Base-by-base conservation (phyloP, 768 basidiomycete species). In the Porpolomopsis calyptriformis region DNA sequence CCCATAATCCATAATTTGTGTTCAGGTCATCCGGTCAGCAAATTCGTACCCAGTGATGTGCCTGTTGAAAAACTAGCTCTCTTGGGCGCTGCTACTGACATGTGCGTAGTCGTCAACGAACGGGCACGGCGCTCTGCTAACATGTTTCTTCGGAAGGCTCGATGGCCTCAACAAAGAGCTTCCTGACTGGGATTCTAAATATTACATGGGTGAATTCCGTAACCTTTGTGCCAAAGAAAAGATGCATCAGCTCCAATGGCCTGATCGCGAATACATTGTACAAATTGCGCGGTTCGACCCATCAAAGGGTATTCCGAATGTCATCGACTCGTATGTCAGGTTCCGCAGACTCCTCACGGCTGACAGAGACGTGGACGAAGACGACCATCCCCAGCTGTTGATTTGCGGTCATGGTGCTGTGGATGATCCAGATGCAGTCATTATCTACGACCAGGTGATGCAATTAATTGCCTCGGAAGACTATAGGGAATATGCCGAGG, bases 201-300 rank as follows among this genome's bases (percentile, higher is more conserved):
- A 62, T 67, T 90, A 90, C 68, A 88, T 90, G 85, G 82, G 83
- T 61, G 84, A 85, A 63, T 89, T 90, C 77, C 77, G 85, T 52
- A 73, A 64, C 57, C 64, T 86, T 40, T 90, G 87, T 54, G 64
- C 65, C 39, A 82, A 80, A 60, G 85, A 89, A 60, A 87, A 82
- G 68, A 89, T 87, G 85, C 56, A 67, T 54, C 81, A 85, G 58
- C 74, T 90, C 37, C 61, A 71, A 35, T 90, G 86, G 87, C 86
- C 87, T 27, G 60, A 62, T 22, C 81, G 91, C 42, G 83, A 90
- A 8, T 96, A 96, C 64, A 63, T 96, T 53, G 73, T 91, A 24
- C 93, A 97, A 61, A 68, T 97, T 49, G 92, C 92, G n/a, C 82
- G 91, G 23, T 97, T 96, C 64, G 92, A 96, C 62, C 92, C 90